Evolutionary conservation across 148 eudicot species (phyloP).

Genomic region (Gaultheria prostrata): DNA sequence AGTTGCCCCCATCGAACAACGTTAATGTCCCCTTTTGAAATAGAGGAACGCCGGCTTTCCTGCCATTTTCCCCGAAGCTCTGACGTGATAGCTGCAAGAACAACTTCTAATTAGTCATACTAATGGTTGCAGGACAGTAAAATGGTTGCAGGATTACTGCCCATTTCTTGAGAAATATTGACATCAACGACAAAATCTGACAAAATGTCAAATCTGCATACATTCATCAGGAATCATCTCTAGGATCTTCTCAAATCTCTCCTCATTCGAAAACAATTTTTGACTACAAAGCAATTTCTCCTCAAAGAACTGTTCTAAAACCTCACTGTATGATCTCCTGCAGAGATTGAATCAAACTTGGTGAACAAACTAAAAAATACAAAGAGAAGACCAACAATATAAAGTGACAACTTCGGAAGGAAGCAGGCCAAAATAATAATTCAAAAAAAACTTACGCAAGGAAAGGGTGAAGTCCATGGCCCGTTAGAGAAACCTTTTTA

Average conservation of each 20-base stretch:
- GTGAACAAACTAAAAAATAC: neutral
- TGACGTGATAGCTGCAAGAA: constrained; percentile 63
- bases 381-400: neutral
- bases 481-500: constrained; percentile 57
- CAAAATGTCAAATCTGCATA: constrained; percentile 24
- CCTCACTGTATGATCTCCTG: constrained; percentile 88
- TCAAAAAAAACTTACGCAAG: constrained; percentile 38
- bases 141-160: neutral
- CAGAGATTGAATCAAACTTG: constrained; percentile 19
- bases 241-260: constrained; percentile 76
- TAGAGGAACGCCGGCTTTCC: constrained; percentile 57
- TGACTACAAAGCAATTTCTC: constrained; percentile 54
- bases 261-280: constrained; percentile 60
- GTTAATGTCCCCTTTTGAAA: constrained; percentile 51
- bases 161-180: neutral
- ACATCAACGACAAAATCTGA: neutral
- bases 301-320: constrained; percentile 59
- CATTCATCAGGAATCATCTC: constrained; percentile 94
- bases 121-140: constrained; percentile 8
- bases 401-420: constrained; percentile 21
- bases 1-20: constrained; percentile 71
- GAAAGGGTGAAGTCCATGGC: constrained; percentile 70
- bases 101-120: neutral
- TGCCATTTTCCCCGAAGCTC: constrained; percentile 82
- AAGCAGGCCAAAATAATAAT: too few species aligned